A percentile compares a stretch with the other conserved stretches of the same genome.
phyloP scores from a whole-genome alignment of 805 yeast species.

The Teunomyces panamensis region DNA sequence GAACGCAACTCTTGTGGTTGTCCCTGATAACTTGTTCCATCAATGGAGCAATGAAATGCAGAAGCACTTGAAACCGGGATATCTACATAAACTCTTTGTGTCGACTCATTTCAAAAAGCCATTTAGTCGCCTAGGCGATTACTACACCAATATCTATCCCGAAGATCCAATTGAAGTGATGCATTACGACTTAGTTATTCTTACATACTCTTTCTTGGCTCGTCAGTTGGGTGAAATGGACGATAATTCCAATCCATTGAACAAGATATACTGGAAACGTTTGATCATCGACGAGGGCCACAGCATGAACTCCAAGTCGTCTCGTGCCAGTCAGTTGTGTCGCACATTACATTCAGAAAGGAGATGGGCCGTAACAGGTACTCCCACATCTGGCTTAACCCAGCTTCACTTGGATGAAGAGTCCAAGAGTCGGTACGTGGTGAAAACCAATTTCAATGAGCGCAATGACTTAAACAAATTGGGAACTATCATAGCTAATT shows the following conservation, averaged over 20 bases:
- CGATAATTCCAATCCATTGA: constrained; percentile 31
- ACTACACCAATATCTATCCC: constrained; percentile 19
- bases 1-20: constrained; percentile 54
- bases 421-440: constrained; percentile 34
- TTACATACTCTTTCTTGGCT: constrained; percentile 48
- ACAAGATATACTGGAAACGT: constrained; percentile 59
- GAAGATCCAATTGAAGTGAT: constrained; percentile 30
- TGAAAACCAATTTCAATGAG: constrained; percentile 50
- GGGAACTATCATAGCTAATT: constrained; percentile 51
- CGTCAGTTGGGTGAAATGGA: constrained; percentile 29
- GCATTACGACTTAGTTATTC: constrained; percentile 50
- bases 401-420: constrained; percentile 48
- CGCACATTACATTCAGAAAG: constrained; percentile 52
- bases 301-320: constrained; percentile 51
- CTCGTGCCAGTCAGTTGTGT: constrained; percentile 51
- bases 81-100: constrained; percentile 32
- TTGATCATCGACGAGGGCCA: constrained; percentile 78
- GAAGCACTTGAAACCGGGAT: constrained; percentile 48
- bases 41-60: constrained; percentile 62
- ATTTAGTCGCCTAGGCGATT: constrained; percentile 10
- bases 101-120: constrained; percentile 29
- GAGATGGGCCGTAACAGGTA: constrained; percentile 73
- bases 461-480: constrained; percentile 51
- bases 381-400: constrained; percentile 72
- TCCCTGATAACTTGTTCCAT: constrained; percentile 63